These are phyloP conservation scores for Paracoccidioides brasiliensis DNA, from an alignment of 2,329 filamentous ascomycete genomes.

Conservation along the genomic window DNA sequence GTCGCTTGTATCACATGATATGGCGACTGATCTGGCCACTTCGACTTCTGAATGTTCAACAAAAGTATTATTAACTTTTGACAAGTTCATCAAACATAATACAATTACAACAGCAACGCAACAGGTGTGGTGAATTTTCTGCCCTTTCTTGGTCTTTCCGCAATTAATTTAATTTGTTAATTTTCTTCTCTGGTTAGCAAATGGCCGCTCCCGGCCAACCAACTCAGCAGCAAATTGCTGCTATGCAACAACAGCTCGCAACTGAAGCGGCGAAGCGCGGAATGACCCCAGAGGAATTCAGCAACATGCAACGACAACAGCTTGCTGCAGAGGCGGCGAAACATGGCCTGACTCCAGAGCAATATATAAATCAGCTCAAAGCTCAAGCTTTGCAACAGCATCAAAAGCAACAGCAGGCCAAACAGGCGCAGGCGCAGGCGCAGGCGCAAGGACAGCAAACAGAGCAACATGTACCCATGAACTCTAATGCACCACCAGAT, in stretches of 20 bases:
- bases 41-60: not conserved
- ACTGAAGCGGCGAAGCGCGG: slow-evolving; percentile 73
- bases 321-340: slow-evolving; percentile 37
- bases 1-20: not conserved
- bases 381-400: slow-evolving; percentile 22
- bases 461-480: slow-evolving; percentile 35
- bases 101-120: not conserved
- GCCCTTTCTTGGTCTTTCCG: not conserved
- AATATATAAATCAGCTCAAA: slow-evolving; percentile 32
- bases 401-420: slow-evolving; percentile 27
- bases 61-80: not conserved
- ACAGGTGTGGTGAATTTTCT: not conserved
- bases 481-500: slow-evolving; percentile 53
- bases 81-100: not conserved
- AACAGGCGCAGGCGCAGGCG: slow-evolving; percentile 30
- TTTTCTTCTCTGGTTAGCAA: not conserved
- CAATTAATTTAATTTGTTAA: no score
- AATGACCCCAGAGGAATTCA: slow-evolving; percentile 73
- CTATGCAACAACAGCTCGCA: slow-evolving; percentile 71
- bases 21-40: slow-evolving; percentile 3
- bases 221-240: slow-evolving; percentile 69
- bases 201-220: slow-evolving; percentile 37
- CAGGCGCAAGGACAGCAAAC: slow-evolving; percentile 18
- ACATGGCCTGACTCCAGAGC: slow-evolving; percentile 39
- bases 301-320: slow-evolving; percentile 44